Percentiles rank a stretch among this genome's conserved stretches.
phyloP scores from a whole-genome alignment of 345 rosid species.

The Lepidium africanum region DNA sequence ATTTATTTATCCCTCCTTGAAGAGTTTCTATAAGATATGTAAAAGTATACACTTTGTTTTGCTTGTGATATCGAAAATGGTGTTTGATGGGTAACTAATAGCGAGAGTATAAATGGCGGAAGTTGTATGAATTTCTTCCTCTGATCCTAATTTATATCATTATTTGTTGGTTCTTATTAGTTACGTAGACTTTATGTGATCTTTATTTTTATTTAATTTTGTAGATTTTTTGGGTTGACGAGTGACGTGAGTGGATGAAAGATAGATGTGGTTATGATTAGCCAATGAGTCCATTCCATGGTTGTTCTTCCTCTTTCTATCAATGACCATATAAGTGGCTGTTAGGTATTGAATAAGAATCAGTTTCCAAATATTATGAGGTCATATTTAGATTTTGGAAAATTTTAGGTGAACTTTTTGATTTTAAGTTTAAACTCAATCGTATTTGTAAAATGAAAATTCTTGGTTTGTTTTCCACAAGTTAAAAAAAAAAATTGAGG shows the following conservation, averaged over 20 bases:
- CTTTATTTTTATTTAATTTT: neutral
- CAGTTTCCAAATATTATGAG: neutral
- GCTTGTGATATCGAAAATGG: slow-evolving; percentile 9
- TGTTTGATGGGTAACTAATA: slow-evolving; percentile 16
- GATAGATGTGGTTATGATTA: slow-evolving; percentile 23
- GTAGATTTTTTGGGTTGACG: slow-evolving; percentile 20
- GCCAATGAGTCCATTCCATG: slow-evolving; percentile 17
- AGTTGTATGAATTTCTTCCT: neutral
- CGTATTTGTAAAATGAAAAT: neutral
- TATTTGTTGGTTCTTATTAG: slow-evolving; percentile 15
- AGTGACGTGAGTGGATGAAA: slow-evolving; percentile 26
- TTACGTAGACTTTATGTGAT: slow-evolving; percentile 23
- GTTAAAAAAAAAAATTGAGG: too few species aligned
- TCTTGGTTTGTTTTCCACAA: neutral
- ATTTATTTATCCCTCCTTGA: neutral
- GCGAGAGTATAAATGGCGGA: slow-evolving; percentile 8
- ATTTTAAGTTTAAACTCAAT: neutral
- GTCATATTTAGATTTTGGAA: neutral
- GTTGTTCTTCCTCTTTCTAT: slow-evolving; percentile 11
- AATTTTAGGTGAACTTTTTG: too few species aligned
- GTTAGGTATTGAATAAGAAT: neutral
- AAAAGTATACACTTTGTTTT: neutral
- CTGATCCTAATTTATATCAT: neutral
- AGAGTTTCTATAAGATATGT: neutral
- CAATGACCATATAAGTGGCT: slow-evolving; percentile 23